A percentile compares a stretch with the other conserved stretches of the same genome.
phyloP scores from a whole-genome alignment of 352 stramenopile species.

The Pythium periplocum region DNA sequence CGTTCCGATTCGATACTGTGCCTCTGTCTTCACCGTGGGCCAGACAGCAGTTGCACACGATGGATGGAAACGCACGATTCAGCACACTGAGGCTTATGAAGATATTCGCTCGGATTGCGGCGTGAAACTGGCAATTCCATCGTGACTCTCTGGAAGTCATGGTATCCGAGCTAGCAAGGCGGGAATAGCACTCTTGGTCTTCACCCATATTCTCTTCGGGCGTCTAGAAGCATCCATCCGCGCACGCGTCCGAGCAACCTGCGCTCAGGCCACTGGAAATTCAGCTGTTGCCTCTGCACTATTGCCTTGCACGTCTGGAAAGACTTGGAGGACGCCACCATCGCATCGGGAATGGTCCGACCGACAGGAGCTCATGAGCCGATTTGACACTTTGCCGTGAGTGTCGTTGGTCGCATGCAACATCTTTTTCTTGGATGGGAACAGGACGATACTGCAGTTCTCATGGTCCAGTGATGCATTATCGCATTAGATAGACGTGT shows the following conservation, averaged over 20 bases:
- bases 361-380: not conserved
- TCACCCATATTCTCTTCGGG: conserved; percentile 43
- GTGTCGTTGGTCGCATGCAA: conserved; percentile 84
- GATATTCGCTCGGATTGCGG: conserved; percentile 52
- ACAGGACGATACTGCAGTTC: conserved; percentile 47
- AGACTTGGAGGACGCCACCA: conserved; percentile 57
- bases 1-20: not conserved
- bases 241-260: conserved; percentile 43
- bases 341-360: conserved; percentile 3
- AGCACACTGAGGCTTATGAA: conserved; percentile 67
- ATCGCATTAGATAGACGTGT: too few species aligned
- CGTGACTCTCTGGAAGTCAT: conserved; percentile 84
- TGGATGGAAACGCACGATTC: conserved; percentile 74
- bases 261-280: conserved; percentile 59
- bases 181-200: conserved; percentile 74
- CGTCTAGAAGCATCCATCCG: conserved; percentile 63
- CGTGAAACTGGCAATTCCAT: conserved; percentile 88
- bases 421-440: conserved; percentile 50
- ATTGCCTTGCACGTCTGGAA: conserved; percentile 74
- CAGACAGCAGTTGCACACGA: conserved; percentile 76
- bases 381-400: conserved; percentile 69
- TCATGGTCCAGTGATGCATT: conserved; percentile 71
- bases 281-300: conserved; percentile 55
- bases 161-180: conserved; percentile 83
- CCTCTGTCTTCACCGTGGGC: conserved; percentile 25